Conservation (phyloP, 371 early-diverging fungal genomes). For the Sporodiniella umbellata region DNA sequence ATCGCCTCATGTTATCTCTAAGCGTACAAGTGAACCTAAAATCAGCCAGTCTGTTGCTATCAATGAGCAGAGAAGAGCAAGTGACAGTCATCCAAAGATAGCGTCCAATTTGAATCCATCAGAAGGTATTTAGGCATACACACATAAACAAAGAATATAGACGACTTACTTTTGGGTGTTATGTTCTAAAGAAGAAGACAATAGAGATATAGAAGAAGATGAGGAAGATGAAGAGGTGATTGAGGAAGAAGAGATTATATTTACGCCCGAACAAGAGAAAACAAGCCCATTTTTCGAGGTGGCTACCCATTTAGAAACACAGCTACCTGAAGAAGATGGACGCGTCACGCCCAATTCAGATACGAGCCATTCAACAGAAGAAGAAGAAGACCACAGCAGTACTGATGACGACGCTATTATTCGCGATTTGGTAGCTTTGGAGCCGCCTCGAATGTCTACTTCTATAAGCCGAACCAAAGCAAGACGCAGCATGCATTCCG, state of each 20-base stretch:
- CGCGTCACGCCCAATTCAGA: slow-evolving; percentile 26
- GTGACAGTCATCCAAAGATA: background rate
- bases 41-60: background rate
- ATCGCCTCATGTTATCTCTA: background rate
- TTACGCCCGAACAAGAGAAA: slow-evolving; percentile 32
- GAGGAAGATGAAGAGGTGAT: slow-evolving; percentile 33
- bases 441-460: slow-evolving; percentile 34
- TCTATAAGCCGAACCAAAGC: slow-evolving; percentile 35
- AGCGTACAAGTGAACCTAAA: background rate
- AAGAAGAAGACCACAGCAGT: slow-evolving; percentile 34
- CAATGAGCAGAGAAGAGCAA: slow-evolving; percentile 1
- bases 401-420: slow-evolving; percentile 42
- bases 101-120: background rate
- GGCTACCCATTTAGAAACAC: slow-evolving; percentile 14
- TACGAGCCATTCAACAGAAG: slow-evolving; percentile 5
- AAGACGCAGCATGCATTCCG: background rate
- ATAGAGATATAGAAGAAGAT: slow-evolving; percentile 13
- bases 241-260: slow-evolving; percentile 43
- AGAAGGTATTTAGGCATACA: too few relatives aligned
- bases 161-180: background rate
- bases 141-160: too few relatives aligned
- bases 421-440: slow-evolving; percentile 26
- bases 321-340: slow-evolving; percentile 17
- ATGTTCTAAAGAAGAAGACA: slow-evolving; percentile 8
- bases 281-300: slow-evolving; percentile 32